phyloP scores from a whole-genome alignment of 148 eudicot species.

The Rhododendron mucronatum region DNA sequence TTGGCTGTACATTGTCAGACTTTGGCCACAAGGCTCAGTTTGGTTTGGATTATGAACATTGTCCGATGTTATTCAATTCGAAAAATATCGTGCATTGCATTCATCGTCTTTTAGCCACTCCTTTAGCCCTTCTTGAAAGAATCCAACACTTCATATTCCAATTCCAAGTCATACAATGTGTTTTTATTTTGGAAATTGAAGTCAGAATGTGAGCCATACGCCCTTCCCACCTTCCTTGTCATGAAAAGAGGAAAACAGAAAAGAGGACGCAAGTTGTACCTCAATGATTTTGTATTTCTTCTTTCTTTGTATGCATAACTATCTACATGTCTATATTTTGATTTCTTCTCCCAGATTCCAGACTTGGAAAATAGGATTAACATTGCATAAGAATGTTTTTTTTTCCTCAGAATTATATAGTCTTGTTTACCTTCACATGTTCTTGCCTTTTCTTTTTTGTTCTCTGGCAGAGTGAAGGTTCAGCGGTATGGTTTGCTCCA shows the following conservation, averaged over 20 bases:
- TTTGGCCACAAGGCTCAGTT: no score
- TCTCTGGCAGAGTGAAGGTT: conserved; percentile 63
- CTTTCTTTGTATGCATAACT: neutral
- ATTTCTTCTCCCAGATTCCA: neutral
- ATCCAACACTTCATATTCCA: neutral
- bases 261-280: neutral
- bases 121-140: neutral
- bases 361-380: neutral
- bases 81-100: no score
- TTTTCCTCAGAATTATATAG: neutral
- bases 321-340: neutral
- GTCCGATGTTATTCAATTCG: neutral
- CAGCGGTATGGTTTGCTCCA: conserved; percentile 64
- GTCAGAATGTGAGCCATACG: neutral
- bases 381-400: neutral
- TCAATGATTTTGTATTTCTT: neutral
- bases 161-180: neutral
- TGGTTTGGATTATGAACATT: no score
- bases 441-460: conserved; percentile 7
- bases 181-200: neutral
- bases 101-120: no score
- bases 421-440: neutral
- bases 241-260: neutral
- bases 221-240: neutral
- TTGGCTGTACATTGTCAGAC: neutral